Conservation (phyloP, 2,329 filamentous ascomycete species). For the Cladosporium velox region DNA sequence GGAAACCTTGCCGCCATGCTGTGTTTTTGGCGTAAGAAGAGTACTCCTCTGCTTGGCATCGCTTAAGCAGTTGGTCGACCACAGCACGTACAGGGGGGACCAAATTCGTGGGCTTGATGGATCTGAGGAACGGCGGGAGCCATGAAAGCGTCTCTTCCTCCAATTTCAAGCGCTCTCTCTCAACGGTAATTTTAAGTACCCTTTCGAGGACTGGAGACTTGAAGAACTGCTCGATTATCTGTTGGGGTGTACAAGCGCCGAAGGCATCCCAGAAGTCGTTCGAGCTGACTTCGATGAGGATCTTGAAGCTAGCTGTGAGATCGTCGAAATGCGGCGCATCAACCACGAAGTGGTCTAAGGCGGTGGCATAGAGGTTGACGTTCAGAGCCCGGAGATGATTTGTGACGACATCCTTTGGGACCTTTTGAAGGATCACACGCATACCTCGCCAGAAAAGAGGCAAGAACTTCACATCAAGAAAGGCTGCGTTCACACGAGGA, state of each 20-base stretch:
- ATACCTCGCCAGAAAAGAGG: conserved; percentile 79
- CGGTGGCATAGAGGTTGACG: conserved; percentile 62
- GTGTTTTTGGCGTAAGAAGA: conserved; percentile 61
- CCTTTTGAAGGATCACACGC: conserved; percentile 68
- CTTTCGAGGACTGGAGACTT: conserved; percentile 66
- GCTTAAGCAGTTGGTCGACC: conserved; percentile 71
- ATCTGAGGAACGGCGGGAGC: conserved; percentile 75
- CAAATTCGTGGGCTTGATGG: conserved; percentile 73
- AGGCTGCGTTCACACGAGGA: conserved; percentile 59
- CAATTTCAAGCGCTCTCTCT: conserved; percentile 58
- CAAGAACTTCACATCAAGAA: conserved; percentile 56
- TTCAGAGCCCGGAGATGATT: conserved; percentile 79
- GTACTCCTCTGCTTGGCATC: conserved; percentile 58
- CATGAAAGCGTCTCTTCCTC: conserved; percentile 65
- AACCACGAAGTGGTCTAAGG: conserved; percentile 64
- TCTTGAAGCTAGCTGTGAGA: conserved; percentile 69
- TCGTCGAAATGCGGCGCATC: conserved; percentile 60
- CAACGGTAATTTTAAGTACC: conserved; percentile 58
- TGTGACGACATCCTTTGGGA: conserved; percentile 73
- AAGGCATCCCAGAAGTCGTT: conserved; percentile 87
- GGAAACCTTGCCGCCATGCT: conserved; percentile 64
- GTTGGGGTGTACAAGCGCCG: conserved; percentile 74
- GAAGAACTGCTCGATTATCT: conserved; percentile 82
- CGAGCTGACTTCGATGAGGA: conserved; percentile 72
- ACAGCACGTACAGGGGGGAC: conserved; percentile 80